Base-by-base conservation (phyloP, 169 alveolate genomes). In the Eimeria acervulina region DNA sequence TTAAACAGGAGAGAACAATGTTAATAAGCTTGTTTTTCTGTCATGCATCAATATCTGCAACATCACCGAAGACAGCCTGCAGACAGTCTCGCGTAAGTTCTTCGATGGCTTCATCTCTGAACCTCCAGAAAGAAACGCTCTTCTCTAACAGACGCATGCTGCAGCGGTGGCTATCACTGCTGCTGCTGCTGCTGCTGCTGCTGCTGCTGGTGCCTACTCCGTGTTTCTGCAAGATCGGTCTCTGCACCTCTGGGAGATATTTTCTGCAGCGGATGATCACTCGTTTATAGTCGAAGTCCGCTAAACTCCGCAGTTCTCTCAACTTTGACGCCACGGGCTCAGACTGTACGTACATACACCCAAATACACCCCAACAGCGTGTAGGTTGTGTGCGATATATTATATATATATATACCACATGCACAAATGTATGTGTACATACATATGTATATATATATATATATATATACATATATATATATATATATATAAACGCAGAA, bases 61-160 rank as follows among this genome's bases (percentile, higher is more conserved):
- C 89, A 33, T 94, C 96, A 17, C 96, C 96, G 72, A 94, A 94
- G 28, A 94, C 55, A 26, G 96, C 96, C 28, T 38, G 23, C 55
- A 90, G 80, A 42, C 96, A 94, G 74, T 94, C 96, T 63, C 44
- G 40, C 13, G 83, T 51, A 0, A 94, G 84, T 61, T 51, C 90
- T 4, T 52, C 95, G 2, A 94, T 55, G 4, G n/a, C 63, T 13
- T 36, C 85, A 70, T 83, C 95, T 26, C 15, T 26, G 19, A 44
- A 59, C 61, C 95, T 40, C 96, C 96, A 94, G 40, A 5, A 84
- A 15, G 84, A 5, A 10, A 84, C 96, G 33, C 95, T 72, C 84
- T 19, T 94, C 33, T 94, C 96, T 47, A 94, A 17, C 38, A 61
- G 26, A 7, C 72, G 90, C 78, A 88, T 83, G 28, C 59, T 88